Evolutionary conservation across 495 filamentous ascomycete species (phyloP).

Genomic region (Penicillium goetzii): DNA sequence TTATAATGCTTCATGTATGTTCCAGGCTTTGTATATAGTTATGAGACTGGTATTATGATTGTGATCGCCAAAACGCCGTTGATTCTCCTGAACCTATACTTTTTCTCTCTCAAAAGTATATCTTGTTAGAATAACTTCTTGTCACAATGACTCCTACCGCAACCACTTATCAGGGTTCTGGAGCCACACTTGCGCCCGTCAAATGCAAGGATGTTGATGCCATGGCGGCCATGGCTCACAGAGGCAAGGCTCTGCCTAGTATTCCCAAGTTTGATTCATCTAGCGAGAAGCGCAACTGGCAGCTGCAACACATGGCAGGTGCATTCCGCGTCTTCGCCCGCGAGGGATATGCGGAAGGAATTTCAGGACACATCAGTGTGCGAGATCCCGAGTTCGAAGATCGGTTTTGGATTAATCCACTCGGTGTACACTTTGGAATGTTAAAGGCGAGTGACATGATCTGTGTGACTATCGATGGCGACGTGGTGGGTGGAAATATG

Average conservation of each 20-base stretch:
- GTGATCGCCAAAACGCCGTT: background rate
- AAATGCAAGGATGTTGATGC: background rate
- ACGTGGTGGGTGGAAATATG: constrained; percentile 46
- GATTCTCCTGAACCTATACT: background rate
- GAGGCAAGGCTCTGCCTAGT: background rate
- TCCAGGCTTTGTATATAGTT: background rate
- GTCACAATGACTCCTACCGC: background rate
- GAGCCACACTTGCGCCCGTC: background rate
- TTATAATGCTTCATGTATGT: background rate
- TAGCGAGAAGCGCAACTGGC: constrained; percentile 60
- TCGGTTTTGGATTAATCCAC: constrained; percentile 31
- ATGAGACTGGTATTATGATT: background rate
- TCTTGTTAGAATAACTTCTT: background rate
- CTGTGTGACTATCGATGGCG: constrained; percentile 29
- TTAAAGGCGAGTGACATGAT: constrained; percentile 40
- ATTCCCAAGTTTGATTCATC: constrained; percentile 19
- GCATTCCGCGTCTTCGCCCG: constrained; percentile 62
- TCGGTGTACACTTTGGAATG: constrained; percentile 38
- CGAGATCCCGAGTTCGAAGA: constrained; percentile 62
- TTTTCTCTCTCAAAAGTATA: background rate
- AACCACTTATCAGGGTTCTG: background rate
- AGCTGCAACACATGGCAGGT: constrained; percentile 64
- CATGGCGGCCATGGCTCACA: background rate
- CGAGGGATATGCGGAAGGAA: constrained; percentile 65
- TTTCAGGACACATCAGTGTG: constrained; percentile 67